phyloP scores from a whole-genome alignment of 2,329 filamentous ascomycete species.

The Coniochaeta sp. region DNA sequence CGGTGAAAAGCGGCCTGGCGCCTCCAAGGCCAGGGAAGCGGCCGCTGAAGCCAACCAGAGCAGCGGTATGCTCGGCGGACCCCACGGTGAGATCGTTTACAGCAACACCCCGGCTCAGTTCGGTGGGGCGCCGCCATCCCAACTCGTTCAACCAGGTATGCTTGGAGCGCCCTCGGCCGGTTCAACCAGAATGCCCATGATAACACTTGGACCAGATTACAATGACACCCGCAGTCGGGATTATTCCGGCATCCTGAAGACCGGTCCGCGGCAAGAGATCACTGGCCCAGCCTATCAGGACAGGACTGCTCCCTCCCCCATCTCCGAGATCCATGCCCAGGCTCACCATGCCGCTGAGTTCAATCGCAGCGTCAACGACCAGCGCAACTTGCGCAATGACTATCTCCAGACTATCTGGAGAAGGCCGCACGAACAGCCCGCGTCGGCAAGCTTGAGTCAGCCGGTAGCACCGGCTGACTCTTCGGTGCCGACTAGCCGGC shows the following conservation, averaged over 20 bases:
- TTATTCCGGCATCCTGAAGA: slow-evolving; percentile 69
- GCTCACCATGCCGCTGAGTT: slow-evolving; percentile 85
- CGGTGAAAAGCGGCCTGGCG: slow-evolving; percentile 91
- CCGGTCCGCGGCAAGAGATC: slow-evolving; percentile 83
- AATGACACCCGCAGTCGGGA: slow-evolving; percentile 72
- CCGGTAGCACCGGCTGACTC: slow-evolving; percentile 36
- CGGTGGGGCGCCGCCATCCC: slow-evolving; percentile 59
- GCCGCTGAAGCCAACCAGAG: slow-evolving; percentile 60
- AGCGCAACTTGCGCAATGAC: slow-evolving; percentile 70
- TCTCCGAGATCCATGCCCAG: slow-evolving; percentile 76
- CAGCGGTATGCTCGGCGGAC: slow-evolving; percentile 54
- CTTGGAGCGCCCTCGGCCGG: slow-evolving; percentile 56
- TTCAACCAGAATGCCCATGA: slow-evolving; percentile 71
- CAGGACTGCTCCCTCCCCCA: slow-evolving; percentile 66
- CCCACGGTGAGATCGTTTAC: slow-evolving; percentile 84
- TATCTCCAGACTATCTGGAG: slow-evolving; percentile 80
- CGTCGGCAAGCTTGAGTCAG: slow-evolving; percentile 38
- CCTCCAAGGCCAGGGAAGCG: slow-evolving; percentile 79
- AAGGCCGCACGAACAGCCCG: slow-evolving; percentile 70
- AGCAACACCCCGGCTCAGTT: slow-evolving; percentile 63
- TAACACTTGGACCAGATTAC: slow-evolving; percentile 72
- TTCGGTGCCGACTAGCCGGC: slow-evolving; percentile 40
- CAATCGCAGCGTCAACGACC: slow-evolving; percentile 76
- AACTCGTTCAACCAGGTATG: slow-evolving; percentile 66
- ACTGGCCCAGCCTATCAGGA: slow-evolving; percentile 85